A percentile compares a stretch with the other conserved stretches of the same genome.
Conservation (phyloP, 2,329 filamentous ascomycete species). For the Xylariaceae sp. region DNA sequence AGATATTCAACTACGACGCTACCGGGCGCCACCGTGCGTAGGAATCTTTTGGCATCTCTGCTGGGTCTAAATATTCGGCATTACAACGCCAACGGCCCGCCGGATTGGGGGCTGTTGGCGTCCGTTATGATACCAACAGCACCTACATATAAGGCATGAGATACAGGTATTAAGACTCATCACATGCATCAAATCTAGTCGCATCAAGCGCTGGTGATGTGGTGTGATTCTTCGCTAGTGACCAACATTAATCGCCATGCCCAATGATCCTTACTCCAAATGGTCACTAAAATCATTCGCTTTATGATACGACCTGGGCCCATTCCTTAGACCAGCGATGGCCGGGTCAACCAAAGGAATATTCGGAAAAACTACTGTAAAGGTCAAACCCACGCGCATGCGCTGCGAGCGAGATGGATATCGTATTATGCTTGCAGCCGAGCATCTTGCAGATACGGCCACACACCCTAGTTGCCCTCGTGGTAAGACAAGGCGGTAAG, state of each 20-base stretch:
- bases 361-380: no score
- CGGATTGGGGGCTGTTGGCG: slow-evolving; percentile 5
- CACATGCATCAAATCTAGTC: slow-evolving; percentile 3
- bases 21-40: no score
- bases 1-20: no score
- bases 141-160: slow-evolving; percentile 7
- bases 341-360: no score
- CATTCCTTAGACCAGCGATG: neutral
- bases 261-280: neutral
- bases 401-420: slow-evolving; percentile 23
- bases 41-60: no score
- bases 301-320: no score
- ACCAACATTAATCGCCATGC: neutral
- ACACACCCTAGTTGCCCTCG: slow-evolving; percentile 21
- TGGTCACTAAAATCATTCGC: neutral
- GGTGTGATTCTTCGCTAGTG: neutral
- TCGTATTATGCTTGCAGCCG: slow-evolving; percentile 37
- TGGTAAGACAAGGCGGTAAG: slow-evolving; percentile 35
- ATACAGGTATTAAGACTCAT: slow-evolving; percentile 8
- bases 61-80: slow-evolving; percentile 3
- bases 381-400: slow-evolving; percentile 9
- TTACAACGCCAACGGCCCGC: slow-evolving; percentile 4
- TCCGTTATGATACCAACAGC: no score
- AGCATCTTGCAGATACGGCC: slow-evolving; percentile 31
- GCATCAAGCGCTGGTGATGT: slow-evolving; percentile 7